Conservation (phyloP, 352 stramenopile species). For the Globisporangium solare region DNA sequence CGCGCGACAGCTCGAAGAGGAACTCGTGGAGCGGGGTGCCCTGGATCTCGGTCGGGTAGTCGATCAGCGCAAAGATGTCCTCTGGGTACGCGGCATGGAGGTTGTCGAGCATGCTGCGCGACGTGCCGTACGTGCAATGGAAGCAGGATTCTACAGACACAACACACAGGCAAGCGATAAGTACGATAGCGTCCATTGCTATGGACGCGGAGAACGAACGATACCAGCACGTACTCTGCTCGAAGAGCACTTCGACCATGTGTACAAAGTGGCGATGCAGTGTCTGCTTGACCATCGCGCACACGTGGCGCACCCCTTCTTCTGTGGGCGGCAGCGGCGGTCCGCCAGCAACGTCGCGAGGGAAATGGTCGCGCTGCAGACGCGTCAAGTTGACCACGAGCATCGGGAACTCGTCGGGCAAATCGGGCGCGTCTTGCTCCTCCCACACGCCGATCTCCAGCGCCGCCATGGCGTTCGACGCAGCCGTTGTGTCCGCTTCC, state of each 20-base stretch:
- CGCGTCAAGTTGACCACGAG: slow-evolving; percentile 64
- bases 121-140: slow-evolving; percentile 64
- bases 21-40: slow-evolving; percentile 63
- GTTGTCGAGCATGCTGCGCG: slow-evolving; percentile 37
- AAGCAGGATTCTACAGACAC: slow-evolving; percentile 46
- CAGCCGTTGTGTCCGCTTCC: not conserved
- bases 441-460: slow-evolving; percentile 35
- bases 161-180: not conserved
- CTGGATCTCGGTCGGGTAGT: slow-evolving; percentile 68
- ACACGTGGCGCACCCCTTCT: slow-evolving; percentile 32
- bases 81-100: slow-evolving; percentile 46
- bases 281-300: slow-evolving; percentile 41
- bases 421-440: slow-evolving; percentile 23
- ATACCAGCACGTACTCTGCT: slow-evolving; percentile 36
- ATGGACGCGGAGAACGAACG: not conserved
- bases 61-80: slow-evolving; percentile 61
- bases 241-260: slow-evolving; percentile 61
- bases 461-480: not conserved
- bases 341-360: slow-evolving; percentile 5
- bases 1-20: slow-evolving; percentile 41
- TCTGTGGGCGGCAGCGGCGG: not conserved
- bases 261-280: slow-evolving; percentile 52
- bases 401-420: slow-evolving; percentile 67
- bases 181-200: not conserved
- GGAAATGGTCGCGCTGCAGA: slow-evolving; percentile 51